phyloP scores from a whole-genome alignment of 202 grass and related monocot genomes.

The Tripidium arundinaceum region DNA sequence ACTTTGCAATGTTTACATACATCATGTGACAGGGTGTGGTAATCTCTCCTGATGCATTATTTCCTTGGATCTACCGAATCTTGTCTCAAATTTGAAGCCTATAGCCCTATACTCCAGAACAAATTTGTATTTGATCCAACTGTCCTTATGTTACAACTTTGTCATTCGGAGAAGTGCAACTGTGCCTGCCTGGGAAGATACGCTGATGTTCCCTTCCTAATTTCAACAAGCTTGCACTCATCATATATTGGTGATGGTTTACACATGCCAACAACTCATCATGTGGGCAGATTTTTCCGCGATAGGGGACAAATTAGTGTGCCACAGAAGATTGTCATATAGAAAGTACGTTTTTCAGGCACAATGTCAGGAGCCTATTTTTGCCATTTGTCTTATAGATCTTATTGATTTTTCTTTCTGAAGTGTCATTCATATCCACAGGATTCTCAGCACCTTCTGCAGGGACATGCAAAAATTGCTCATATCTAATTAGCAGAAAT shows the following conservation, averaged over 20 bases:
- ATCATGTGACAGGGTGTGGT: too few species aligned
- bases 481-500: neutral
- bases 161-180: neutral
- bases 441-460: neutral
- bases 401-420: conserved; percentile 13
- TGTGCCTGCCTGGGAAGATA: neutral
- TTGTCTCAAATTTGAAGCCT: neutral
- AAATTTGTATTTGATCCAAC: neutral
- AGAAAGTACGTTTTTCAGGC: conserved; percentile 1
- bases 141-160: neutral
- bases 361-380: neutral
- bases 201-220: neutral
- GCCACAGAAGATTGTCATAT: neutral
- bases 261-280: neutral
- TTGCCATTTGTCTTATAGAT: neutral
- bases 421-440: neutral
- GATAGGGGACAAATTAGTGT: neutral
- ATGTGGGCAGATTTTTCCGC: neutral
- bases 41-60: too few species aligned
- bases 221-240: neutral
- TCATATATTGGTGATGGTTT: conserved; percentile 7
- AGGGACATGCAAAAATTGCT: neutral
- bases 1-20: too few species aligned
- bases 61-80: conserved; percentile 27
- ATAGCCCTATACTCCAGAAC: neutral